Conservation (phyloP, 202 grass and related monocot genomes). For the Zoysia matrella region DNA sequence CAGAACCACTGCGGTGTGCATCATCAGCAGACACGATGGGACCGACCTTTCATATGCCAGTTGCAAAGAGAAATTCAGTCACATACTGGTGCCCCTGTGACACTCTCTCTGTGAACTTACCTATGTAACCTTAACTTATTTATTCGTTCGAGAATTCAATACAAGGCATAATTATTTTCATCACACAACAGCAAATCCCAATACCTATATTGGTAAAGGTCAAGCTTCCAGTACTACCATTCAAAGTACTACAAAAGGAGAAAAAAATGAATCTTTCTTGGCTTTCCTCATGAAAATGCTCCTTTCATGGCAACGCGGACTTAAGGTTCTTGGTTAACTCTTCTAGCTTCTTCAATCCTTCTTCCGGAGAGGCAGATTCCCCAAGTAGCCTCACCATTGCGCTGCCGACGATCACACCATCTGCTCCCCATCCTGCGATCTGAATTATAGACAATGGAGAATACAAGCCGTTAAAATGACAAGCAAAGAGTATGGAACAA, state of each 20-base stretch:
- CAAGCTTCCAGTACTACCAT: conserved; percentile 18
- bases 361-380: no score
- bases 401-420: no score
- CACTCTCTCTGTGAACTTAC: neutral
- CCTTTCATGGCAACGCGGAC: conserved; percentile 64
- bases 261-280: neutral
- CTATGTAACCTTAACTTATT: conserved; percentile 39
- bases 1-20: neutral
- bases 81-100: no score
- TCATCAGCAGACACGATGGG: neutral
- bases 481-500: neutral
- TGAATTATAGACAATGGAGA: neutral
- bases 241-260: conserved; percentile 24
- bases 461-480: neutral
- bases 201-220: neutral
- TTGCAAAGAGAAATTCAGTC: neutral
- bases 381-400: no score
- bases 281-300: conserved; percentile 30
- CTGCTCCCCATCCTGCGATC: no score
- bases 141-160: conserved; percentile 36
- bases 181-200: neutral
- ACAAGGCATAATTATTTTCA: conserved; percentile 52
- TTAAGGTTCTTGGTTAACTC: no score
- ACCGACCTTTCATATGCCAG: neutral
- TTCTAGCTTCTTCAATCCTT: no score